Percentiles rank a stretch among this genome's conserved stretches.
Conservation (phyloP, 2,329 filamentous ascomycete species). For the Calonectria hawksworthii region DNA sequence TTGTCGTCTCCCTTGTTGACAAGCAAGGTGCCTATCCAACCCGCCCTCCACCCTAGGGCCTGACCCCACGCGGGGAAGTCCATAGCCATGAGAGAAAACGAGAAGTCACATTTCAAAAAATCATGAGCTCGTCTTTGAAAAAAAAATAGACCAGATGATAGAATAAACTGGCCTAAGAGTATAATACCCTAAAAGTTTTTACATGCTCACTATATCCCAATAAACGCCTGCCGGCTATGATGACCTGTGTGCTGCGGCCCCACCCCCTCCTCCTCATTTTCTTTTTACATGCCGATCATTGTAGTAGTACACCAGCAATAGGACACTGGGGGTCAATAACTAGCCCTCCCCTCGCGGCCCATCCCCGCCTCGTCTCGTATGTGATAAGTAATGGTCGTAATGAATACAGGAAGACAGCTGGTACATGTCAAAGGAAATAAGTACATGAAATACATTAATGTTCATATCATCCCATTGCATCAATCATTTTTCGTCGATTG, state of each 20-base stretch:
- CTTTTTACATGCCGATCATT: slow-evolving; percentile 32
- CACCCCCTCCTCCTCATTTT: slow-evolving; percentile 33
- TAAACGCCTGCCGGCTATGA: slow-evolving; percentile 27
- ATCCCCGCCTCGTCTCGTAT: neutral
- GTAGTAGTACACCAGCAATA: slow-evolving; percentile 25
- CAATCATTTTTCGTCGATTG: slow-evolving; percentile 18
- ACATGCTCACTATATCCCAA: slow-evolving; percentile 24
- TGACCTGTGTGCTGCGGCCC: neutral
- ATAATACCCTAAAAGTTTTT: slow-evolving; percentile 14
- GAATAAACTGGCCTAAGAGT: slow-evolving; percentile 7
- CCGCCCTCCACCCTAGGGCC: neutral
- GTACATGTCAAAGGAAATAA: slow-evolving; percentile 29
- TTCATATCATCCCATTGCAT: slow-evolving; percentile 40
- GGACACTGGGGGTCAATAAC: slow-evolving; percentile 29
- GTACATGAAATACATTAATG: slow-evolving; percentile 41
- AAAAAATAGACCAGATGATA: neutral
- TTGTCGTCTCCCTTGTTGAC: slow-evolving; percentile 8
- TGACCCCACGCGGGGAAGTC: slow-evolving; percentile 1
- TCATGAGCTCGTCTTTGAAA: neutral
- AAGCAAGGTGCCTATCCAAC: neutral
- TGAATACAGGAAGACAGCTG: slow-evolving; percentile 9
- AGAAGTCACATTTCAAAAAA: slow-evolving; percentile 4
- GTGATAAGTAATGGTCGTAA: slow-evolving; percentile 26
- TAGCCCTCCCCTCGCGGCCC: neutral
- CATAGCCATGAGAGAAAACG: neutral